Evolutionary conservation across 805 yeast species (phyloP).

Genomic region (Teunomyces pallodes): DNA sequence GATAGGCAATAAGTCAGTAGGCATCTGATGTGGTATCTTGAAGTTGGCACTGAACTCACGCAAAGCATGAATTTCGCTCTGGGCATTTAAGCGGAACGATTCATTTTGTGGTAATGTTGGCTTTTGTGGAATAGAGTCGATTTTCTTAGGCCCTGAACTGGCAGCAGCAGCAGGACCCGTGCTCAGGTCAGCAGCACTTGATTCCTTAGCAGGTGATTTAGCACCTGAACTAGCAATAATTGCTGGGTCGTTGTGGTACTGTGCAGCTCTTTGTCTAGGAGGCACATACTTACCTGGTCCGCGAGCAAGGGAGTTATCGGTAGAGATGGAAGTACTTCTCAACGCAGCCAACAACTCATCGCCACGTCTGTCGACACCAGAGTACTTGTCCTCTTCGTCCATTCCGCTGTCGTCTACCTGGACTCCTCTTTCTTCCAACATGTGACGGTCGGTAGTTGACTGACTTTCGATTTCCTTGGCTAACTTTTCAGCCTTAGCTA

Average conservation of each 20-base stretch:
- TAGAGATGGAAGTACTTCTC: constrained; percentile 26
- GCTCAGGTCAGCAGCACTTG: no score
- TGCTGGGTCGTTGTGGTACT: constrained; percentile 62
- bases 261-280: constrained; percentile 54
- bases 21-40: constrained; percentile 61
- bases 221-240: constrained; percentile 55
- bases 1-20: constrained; percentile 67
- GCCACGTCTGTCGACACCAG: constrained; percentile 78
- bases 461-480: constrained; percentile 82
- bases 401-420: constrained; percentile 76
- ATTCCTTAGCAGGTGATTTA: not conserved
- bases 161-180: no score
- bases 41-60: constrained; percentile 79
- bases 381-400: constrained; percentile 95
- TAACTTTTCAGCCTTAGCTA: constrained; percentile 68
- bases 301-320: constrained; percentile 4
- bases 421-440: constrained; percentile 90
- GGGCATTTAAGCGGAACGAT: constrained; percentile 45
- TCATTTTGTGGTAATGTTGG: constrained; percentile 26
- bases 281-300: constrained; percentile 49
- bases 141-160: constrained; percentile 10
- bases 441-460: constrained; percentile 67
- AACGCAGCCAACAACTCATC: constrained; percentile 49
- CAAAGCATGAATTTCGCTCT: constrained; percentile 65
- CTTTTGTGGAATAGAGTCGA: constrained; percentile 34